Percentiles rank a stretch among this genome's conserved stretches.
phyloP scores from a whole-genome alignment of 257 asterid species.

The Solanum phureja region DNA sequence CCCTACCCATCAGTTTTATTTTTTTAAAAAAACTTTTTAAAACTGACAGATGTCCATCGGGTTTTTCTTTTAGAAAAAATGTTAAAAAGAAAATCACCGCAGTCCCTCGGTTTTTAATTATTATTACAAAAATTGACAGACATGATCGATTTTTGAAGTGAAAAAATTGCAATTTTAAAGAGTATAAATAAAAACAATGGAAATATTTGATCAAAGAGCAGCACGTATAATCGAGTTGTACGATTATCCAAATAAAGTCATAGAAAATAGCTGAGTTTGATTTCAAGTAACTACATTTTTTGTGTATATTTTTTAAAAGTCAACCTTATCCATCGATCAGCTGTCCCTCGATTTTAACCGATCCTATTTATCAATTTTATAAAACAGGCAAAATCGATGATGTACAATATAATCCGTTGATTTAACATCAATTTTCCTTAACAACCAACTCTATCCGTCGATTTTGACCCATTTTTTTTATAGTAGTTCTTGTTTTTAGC shows the following conservation, averaged over 20 bases:
- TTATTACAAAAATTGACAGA: neutral
- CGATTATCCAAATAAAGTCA: neutral
- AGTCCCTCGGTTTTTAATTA: no score
- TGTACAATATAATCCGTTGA: neutral
- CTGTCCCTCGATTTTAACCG: neutral
- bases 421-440: no score
- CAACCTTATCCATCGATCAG: no score
- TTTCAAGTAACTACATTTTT: neutral
- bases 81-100: no score
- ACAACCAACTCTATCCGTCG: no score
- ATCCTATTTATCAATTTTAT: neutral
- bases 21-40: no score
- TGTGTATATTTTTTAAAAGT: neutral
- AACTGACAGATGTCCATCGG: no score
- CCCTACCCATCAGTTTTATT: neutral
- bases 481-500: neutral
- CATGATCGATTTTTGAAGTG: neutral
- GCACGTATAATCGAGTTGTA: neutral
- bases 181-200: neutral
- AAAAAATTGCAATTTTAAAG: neutral
- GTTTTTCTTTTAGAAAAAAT: no score
- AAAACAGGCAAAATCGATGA: no score
- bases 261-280: neutral
- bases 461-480: no score
- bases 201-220: neutral